These are phyloP conservation scores for Penicillium oxalicum DNA, from an alignment of 2,329 filamentous ascomycete genomes.

Conservation along the genomic window DNA sequence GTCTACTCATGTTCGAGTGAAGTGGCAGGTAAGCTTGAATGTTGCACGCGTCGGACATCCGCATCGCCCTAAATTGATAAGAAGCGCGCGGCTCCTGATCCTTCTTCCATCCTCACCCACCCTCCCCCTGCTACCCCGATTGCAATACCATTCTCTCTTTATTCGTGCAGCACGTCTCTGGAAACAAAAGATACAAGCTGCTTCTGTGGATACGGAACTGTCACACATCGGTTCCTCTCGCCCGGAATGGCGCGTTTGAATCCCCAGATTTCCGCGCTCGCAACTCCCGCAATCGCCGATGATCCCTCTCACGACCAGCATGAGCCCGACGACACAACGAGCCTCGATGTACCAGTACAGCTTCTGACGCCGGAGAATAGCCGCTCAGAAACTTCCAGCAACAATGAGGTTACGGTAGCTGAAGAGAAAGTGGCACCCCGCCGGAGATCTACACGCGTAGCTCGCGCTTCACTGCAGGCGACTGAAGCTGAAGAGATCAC, in stretches of 20 bases:
- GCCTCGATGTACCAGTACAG: slow-evolving; percentile 34
- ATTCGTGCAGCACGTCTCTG: slow-evolving; percentile 10
- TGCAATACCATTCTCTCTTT: slow-evolving; percentile 15
- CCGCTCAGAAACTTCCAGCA: slow-evolving; percentile 40
- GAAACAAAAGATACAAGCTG: slow-evolving; percentile 8
- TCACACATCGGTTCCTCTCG: slow-evolving; percentile 2
- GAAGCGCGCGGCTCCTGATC: slow-evolving; percentile 24
- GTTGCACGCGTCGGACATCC: slow-evolving; percentile 25
- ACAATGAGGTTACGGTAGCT: slow-evolving; percentile 31
- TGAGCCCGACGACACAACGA: slow-evolving; percentile 28
- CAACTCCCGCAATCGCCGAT: slow-evolving; percentile 26
- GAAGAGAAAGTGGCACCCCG: slow-evolving; percentile 30
- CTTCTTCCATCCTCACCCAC: slow-evolving; percentile 15
- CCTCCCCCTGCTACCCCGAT: slow-evolving; percentile 25
- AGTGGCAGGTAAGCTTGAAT: slow-evolving; percentile 10
- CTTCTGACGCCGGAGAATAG: slow-evolving; percentile 41
- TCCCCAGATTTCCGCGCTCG: slow-evolving; percentile 27
- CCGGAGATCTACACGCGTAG: slow-evolving; percentile 35
- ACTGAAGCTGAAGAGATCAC: slow-evolving; percentile 25
- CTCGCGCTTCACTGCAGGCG: slow-evolving; percentile 35
- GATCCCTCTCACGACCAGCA: slow-evolving; percentile 22
- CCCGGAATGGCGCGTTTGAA: slow-evolving; percentile 28
- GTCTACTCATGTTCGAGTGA: not conserved
- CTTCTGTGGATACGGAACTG: slow-evolving; percentile 9
- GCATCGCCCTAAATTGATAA: slow-evolving; percentile 23